A percentile compares a stretch with the other conserved stretches of the same genome.
These are phyloP conservation scores for Suhomyces guaymorum DNA, from an alignment of 1,139 yeast species.

Conservation along the genomic window DNA sequence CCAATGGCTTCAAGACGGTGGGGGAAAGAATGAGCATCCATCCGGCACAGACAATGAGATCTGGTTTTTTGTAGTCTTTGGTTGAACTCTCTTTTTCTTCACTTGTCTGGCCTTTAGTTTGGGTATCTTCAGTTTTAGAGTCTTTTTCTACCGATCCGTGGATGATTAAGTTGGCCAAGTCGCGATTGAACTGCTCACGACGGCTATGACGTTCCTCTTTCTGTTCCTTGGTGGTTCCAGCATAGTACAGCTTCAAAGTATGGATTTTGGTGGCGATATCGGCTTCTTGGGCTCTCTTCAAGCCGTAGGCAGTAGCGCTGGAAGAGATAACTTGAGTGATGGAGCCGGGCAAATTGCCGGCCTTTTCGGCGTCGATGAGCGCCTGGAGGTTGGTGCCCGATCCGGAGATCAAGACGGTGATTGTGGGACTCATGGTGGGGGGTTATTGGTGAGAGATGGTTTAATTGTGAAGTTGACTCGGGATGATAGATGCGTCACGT, in stretches of 20 bases:
- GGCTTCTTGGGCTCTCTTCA: slow-evolving; percentile 71
- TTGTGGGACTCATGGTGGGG: slow-evolving; percentile 17
- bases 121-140: no score
- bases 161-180: slow-evolving; percentile 69
- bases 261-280: slow-evolving; percentile 71
- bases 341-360: slow-evolving; percentile 50
- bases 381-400: slow-evolving; percentile 95
- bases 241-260: slow-evolving; percentile 71
- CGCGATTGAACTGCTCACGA: slow-evolving; percentile 71
- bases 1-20: slow-evolving; percentile 67
- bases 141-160: no score
- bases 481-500: slow-evolving; percentile 6
- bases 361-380: slow-evolving; percentile 68
- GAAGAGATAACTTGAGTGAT: slow-evolving; percentile 83
- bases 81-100: no score
- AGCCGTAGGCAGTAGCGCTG: slow-evolving; percentile 77
- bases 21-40: slow-evolving; percentile 95
- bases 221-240: slow-evolving; percentile 67
- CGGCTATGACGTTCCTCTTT: slow-evolving; percentile 56
- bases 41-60: slow-evolving; percentile 93
- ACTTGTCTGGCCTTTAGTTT: slow-evolving; percentile 23
- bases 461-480: slow-evolving; percentile 5
- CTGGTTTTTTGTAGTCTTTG: slow-evolving; percentile 60
- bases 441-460: neutral
- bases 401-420: slow-evolving; percentile 88